Evolutionary conservation across 2,329 filamentous ascomycete genomes (phyloP), one percentile per base, ranked within the genome.

Genomic region (Scedosporium aurantiacum): DNA sequence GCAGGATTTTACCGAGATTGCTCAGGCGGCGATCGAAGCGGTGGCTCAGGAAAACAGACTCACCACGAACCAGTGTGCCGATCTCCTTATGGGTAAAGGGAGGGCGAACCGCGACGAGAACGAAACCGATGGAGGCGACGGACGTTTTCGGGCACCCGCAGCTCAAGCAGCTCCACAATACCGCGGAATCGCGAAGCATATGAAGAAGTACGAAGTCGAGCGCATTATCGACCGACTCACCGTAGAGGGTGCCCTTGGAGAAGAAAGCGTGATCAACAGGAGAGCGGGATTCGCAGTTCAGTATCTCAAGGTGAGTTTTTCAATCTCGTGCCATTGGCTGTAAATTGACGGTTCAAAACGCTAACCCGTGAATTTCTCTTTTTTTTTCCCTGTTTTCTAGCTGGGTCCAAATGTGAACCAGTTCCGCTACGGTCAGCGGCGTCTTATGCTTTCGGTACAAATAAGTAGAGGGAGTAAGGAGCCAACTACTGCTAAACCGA

Each of bases 141-240:
- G 45, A 61, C 5, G 58, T 57, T 41, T 47, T 57, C 28, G 45
- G 25, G 16, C 37, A 14, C 14, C 41, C 58, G 14, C 40, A 55
- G 32, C 32, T 37, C 32, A 37, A 37, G 32, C 32, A 14, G 4
- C 32, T 27, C 50, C 32, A 18, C 23, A 25, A 56, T 32, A 86
- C 62, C 86, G 85, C 71, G 91, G 90, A 14, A 79, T 81, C 50
- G 91, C 89, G 14, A 84, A 82, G 64, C 77, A 83, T 16, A 75
- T 96, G 66, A 86, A 88, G 62, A 85, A 88, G 67, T 84, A 86
- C 41, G 90, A 95, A 68, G 81, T 91, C 12, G 89, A 96, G 69
- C 86, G 91, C 45, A 79, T 97, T n/a, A 90, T 97, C 67, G 85
- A 90, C 68, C 81, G 83, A 57, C 78, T 99, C 8, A 76, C 90